A percentile compares a stretch with the other conserved stretches of the same genome.
Conservation (phyloP, 306 rosid genomes). For the Herpetospermum pedunculosum region DNA sequence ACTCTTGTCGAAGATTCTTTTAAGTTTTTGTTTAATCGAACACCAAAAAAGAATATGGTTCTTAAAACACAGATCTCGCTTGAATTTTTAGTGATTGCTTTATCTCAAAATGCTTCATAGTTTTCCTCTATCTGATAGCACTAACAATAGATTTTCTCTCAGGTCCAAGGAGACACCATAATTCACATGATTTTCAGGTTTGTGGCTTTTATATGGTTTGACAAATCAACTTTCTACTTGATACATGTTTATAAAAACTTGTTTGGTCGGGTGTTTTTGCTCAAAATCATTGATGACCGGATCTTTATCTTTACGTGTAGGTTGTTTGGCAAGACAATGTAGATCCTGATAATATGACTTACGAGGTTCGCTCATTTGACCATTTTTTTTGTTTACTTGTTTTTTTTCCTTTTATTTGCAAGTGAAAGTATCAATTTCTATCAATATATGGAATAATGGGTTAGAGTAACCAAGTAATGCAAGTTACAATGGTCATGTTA, state of each 20-base stretch:
- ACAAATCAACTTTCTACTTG: background rate
- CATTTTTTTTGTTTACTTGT: background rate
- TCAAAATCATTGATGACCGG: background rate
- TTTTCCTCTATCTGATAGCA: background rate
- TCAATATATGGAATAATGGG: background rate
- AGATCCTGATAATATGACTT: conserved; percentile 89
- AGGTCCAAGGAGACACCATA: conserved; percentile 84
- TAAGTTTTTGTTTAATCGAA: background rate
- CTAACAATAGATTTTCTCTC: background rate
- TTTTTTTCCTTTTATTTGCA: background rate
- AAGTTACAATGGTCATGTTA: background rate
- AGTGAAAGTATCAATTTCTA: background rate
- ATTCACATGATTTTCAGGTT: conserved; percentile 79
- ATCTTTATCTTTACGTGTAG: conserved; percentile 25
- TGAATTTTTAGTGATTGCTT: background rate
- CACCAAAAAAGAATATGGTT: background rate
- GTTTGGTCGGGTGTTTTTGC: background rate
- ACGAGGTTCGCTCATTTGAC: conserved; percentile 50
- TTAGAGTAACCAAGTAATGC: background rate
- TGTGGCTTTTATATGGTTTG: conserved; percentile 20
- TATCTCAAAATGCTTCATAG: background rate
- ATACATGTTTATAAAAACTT: background rate
- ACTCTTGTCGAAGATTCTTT: background rate
- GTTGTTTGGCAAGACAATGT: conserved; percentile 84
- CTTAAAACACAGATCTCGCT: background rate